phyloP scores from a whole-genome alignment of 345 rosid species.

The Citrus unshiu region DNA sequence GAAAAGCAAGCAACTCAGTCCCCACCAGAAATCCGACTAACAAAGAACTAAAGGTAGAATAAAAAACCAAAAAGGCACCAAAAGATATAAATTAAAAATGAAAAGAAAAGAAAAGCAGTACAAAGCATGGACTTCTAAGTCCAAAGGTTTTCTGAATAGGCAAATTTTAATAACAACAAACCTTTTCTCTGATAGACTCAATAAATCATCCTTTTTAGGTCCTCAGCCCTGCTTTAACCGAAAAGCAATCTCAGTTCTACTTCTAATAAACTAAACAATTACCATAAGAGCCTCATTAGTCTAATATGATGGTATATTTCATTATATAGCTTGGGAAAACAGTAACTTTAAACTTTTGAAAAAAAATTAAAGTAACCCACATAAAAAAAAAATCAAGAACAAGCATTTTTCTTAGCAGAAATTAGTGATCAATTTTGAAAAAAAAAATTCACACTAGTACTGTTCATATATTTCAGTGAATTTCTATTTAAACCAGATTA shows the following conservation, averaged over 20 bases:
- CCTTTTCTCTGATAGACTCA: conserved; percentile 3
- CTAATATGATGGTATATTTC: neutral
- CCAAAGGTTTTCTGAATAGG: neutral
- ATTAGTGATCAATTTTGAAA: too few relatives aligned
- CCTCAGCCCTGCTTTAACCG: neutral
- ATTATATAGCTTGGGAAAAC: neutral
- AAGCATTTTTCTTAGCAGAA: neutral
- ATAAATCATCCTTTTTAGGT: neutral
- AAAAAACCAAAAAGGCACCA: neutral
- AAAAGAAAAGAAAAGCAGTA: neutral
- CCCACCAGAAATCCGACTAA: neutral
- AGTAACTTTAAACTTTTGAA: neutral
- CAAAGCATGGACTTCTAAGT: conserved; percentile 1
- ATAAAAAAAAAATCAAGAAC: neutral
- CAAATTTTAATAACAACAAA: conserved; percentile 2
- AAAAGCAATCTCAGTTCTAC: neutral
- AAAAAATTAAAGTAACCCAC: conserved; percentile 4
- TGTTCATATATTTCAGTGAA: neutral
- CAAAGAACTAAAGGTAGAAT: neutral
- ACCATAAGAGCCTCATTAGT: conserved; percentile 5
- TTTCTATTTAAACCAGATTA: neutral
- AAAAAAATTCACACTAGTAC: neutral
- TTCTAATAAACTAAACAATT: neutral
- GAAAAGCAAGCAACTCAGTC: conserved; percentile 20
- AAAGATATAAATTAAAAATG: neutral